Conservation (phyloP, 371 early-diverging fungal genomes). For the Circinella minor region DNA sequence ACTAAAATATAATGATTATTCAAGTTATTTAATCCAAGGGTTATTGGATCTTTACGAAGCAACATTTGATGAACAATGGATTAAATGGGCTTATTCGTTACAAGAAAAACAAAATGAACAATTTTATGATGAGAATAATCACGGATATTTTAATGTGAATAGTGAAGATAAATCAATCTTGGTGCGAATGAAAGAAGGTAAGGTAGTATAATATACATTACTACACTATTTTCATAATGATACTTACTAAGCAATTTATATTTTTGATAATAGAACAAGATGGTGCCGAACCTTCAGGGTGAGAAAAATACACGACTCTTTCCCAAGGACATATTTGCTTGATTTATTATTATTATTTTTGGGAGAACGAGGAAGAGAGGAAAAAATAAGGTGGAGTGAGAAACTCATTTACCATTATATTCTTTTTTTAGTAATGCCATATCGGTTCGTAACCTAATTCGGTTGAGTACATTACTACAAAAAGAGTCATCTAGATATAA, state of each 20-base stretch:
- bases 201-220: not conserved
- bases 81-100: conserved; percentile 61
- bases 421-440: conserved; percentile 42
- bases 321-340: too few species aligned
- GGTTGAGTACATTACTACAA: conserved; percentile 41
- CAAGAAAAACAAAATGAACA: conserved; percentile 59
- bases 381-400: too few species aligned
- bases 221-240: too few species aligned
- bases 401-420: not conserved
- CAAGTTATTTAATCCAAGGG: conserved; percentile 49
- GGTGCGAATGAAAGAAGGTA: conserved; percentile 67
- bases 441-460: conserved; percentile 44
- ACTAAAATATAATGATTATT: not conserved
- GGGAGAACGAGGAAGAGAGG: too few species aligned
- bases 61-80: conserved; percentile 54
- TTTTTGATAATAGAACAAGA: conserved; percentile 56
- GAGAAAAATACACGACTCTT: not conserved
- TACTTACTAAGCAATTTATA: not conserved
- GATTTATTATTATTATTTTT: too few species aligned
- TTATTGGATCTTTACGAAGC: conserved; percentile 67
- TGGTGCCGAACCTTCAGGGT: conserved; percentile 70
- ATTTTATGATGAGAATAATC: conserved; percentile 59
- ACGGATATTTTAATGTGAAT: conserved; percentile 61
- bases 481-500: conserved; percentile 18
- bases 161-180: conserved; percentile 51